Evolutionary conservation across 106 monocot species (phyloP), one percentile per base, ranked within the genome.

Genomic region (Apostasia ramifera): DNA sequence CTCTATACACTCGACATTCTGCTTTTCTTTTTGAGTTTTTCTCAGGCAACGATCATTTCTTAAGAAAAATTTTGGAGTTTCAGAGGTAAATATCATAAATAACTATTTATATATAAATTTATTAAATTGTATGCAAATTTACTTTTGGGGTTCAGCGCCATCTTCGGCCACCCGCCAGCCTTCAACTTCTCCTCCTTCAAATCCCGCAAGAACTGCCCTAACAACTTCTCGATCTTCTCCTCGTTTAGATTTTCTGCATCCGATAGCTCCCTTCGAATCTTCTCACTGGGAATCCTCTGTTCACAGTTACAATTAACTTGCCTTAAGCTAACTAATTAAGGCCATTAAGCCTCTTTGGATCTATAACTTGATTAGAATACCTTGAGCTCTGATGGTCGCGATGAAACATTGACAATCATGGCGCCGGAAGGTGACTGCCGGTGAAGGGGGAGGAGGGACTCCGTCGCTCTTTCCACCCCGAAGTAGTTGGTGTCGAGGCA

Each of bases 361-460:
- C 26, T 26, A 26, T 52, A 10, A 6, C 52, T 52, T 52, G 10
- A 9, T 14, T 5, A 13, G 38, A 3, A 26, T 63, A 78, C 85
- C 85, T 77, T 80, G 56, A 82, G 79, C 44, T 86, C 86, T 41
- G 83, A 86, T 67, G 72, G 49, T 43, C 78, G 77, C 48, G 91
- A 91, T 2, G 87, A 84, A 14, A 80, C 58, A 47, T 84, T 91
- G 13, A 26, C 26, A 26, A 26, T 26, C 26, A 26, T 26, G 26
- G 26, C 26, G 26, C 26, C 26, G 26, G 26, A 91, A 84, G 11
- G 82, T 80, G 89, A 94, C n/a, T 73, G 80, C 54, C 76, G 64
- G 11, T 89, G 79, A 3, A 89, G 80, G 56, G 93, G 86, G 41
- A 89, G 61, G 14, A 93, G 84, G 9, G 81, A 85, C 70, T 93